These are phyloP conservation scores for Colletotrichum graminicola DNA, from an alignment of 2,329 filamentous ascomycete genomes.

Conservation along the genomic window DNA sequence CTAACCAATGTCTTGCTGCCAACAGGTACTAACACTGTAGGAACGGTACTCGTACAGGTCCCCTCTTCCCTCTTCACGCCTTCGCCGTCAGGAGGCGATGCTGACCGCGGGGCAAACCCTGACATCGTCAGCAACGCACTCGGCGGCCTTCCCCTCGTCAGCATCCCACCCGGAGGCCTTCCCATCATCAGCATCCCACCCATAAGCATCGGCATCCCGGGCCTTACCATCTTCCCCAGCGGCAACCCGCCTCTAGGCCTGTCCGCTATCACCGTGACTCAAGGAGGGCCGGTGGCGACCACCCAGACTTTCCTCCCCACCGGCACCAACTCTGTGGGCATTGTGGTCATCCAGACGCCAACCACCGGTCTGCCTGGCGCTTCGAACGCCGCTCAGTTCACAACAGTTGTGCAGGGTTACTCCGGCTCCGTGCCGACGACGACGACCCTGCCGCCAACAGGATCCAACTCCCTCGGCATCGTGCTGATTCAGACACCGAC, in stretches of 20 bases:
- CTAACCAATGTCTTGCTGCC: constrained; percentile 10
- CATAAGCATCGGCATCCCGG: not conserved
- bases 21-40: constrained; percentile 19
- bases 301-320: constrained; percentile 25
- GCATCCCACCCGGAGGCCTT: not conserved
- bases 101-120: not conserved
- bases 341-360: constrained; percentile 36
- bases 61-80: constrained; percentile 27
- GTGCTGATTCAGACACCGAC: constrained; percentile 37
- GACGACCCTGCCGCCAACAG: constrained; percentile 28
- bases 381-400: constrained; percentile 18
- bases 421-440: constrained; percentile 23
- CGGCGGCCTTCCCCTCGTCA: too few relatives aligned
- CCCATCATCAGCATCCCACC: not conserved
- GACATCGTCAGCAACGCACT: too few relatives aligned
- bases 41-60: constrained; percentile 31
- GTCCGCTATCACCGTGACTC: constrained; percentile 20
- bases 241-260: not conserved
- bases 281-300: constrained; percentile 16
- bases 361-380: constrained; percentile 22
- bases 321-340: constrained; percentile 31
- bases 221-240: not conserved
- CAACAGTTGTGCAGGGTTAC: constrained; percentile 29
- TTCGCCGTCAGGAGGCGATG: not conserved
- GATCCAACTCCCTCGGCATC: constrained; percentile 17